These are phyloP conservation scores for Pseudogymnoascus sp. DNA, from an alignment of 2,329 filamentous ascomycete genomes.

Conservation along the genomic window DNA sequence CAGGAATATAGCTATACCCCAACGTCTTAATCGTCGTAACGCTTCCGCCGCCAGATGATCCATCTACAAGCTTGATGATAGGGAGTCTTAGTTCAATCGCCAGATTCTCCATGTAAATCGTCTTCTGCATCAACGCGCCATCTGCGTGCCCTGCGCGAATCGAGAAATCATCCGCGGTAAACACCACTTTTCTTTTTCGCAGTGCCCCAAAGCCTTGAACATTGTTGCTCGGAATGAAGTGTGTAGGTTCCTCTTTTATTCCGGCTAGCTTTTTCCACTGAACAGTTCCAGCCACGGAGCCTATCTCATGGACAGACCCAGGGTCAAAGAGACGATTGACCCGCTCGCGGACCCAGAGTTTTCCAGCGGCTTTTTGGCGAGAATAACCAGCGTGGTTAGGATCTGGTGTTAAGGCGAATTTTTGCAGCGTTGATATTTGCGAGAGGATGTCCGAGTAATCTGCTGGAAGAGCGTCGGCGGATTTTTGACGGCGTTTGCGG, in stretches of 20 bases:
- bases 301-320: conserved; percentile 51
- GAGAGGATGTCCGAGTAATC: conserved; percentile 55
- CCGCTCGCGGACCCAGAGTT: conserved; percentile 58
- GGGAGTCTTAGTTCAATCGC: conserved; percentile 50
- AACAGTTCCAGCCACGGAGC: conserved; percentile 52
- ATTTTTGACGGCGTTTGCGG: conserved; percentile 19
- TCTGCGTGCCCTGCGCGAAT: conserved; percentile 58
- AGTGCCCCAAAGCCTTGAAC: conserved; percentile 52
- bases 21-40: conserved; percentile 50
- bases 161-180: conserved; percentile 59
- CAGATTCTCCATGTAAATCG: conserved; percentile 55
- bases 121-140: conserved; percentile 50
- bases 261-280: conserved; percentile 45
- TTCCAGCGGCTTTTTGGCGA: conserved; percentile 56
- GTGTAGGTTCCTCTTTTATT: conserved; percentile 39
- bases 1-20: conserved; percentile 54
- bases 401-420: conserved; percentile 48
- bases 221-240: conserved; percentile 54
- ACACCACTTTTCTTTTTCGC: conserved; percentile 45
- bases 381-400: conserved; percentile 48
- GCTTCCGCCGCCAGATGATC: conserved; percentile 54
- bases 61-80: conserved; percentile 58
- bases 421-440: conserved; percentile 46
- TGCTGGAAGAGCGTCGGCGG: conserved; percentile 39
- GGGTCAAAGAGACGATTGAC: conserved; percentile 51